A percentile compares a stretch with the other conserved stretches of the same genome.
Conservation (phyloP, 208 protist species). For the Wallacemonas rigidus region DNA sequence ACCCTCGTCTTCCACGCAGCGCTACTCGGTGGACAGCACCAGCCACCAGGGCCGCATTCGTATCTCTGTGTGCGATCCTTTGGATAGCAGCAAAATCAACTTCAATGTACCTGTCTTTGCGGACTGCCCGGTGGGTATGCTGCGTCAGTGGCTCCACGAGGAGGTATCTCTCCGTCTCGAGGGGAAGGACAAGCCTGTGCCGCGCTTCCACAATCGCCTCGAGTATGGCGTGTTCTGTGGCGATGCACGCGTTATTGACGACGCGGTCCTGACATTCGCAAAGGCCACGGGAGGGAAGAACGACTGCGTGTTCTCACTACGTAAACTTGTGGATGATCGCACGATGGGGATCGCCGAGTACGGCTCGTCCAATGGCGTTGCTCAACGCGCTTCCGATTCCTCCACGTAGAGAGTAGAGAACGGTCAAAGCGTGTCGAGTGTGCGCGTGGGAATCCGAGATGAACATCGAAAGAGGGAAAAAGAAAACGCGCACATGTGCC, state of each 20-base stretch:
- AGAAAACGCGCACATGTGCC: neutral
- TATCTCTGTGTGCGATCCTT: conserved; percentile 55
- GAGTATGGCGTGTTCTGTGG: conserved; percentile 41
- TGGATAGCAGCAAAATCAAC: conserved; percentile 37
- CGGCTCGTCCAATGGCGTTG: conserved; percentile 17
- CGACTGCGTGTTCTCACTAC: conserved; percentile 56
- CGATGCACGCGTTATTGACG: conserved; percentile 28
- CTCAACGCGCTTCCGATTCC: neutral
- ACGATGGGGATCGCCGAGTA: neutral
- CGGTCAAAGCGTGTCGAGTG: neutral
- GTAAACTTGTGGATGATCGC: conserved; percentile 10
- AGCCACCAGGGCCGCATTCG: conserved; percentile 30
- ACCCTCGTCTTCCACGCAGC: conserved; percentile 6
- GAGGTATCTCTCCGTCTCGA: conserved; percentile 13
- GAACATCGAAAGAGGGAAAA: neutral
- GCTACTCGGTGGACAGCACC: conserved; percentile 29
- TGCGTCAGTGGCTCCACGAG: conserved; percentile 47
- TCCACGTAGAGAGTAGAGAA: neutral
- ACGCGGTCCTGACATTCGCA: conserved; percentile 35
- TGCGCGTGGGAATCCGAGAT: too few species aligned
- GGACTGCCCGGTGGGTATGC: conserved; percentile 39
- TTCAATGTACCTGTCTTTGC: conserved; percentile 52
- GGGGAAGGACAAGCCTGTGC: conserved; percentile 15
- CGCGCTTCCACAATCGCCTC: conserved; percentile 22
- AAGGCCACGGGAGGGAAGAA: conserved; percentile 47